phyloP scores from a whole-genome alignment of 441 rosid species.

The Mallotus japonicus region DNA sequence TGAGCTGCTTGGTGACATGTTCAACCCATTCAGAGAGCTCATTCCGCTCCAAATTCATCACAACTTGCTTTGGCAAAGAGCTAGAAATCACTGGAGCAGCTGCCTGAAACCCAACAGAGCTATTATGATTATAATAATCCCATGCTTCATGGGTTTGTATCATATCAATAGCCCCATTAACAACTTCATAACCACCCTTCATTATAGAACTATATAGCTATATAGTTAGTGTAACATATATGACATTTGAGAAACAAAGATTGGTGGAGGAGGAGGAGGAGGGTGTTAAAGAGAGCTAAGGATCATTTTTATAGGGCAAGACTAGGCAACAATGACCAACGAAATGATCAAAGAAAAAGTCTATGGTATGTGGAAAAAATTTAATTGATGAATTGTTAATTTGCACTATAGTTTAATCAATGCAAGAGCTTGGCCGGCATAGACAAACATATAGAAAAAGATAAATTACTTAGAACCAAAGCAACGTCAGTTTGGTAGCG shows the following conservation, averaged over 20 bases:
- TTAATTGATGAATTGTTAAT: no score
- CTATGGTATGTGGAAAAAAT: neutral
- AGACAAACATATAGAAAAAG: slow-evolving; percentile 39
- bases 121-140: slow-evolving; percentile 23
- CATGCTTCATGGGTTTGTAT: slow-evolving; percentile 44
- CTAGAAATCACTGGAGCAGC: slow-evolving; percentile 4
- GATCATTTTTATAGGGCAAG: slow-evolving; percentile 25
- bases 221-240: no score
- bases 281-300: slow-evolving; percentile 26
- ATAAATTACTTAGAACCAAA: slow-evolving; percentile 37
- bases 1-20: slow-evolving; percentile 52
- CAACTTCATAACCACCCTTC: slow-evolving; percentile 48
- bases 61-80: slow-evolving; percentile 28
- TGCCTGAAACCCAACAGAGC: slow-evolving; percentile 27
- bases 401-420: slow-evolving; percentile 24
- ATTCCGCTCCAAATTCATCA: slow-evolving; percentile 40
- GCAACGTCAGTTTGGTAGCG: slow-evolving; percentile 46
- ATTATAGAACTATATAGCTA: slow-evolving; percentile 11
- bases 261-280: slow-evolving; percentile 5
- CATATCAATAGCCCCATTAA: slow-evolving; percentile 39
- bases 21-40: slow-evolving; percentile 71
- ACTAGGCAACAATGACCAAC: slow-evolving; percentile 21
- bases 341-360: slow-evolving; percentile 38
- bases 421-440: slow-evolving; percentile 52
- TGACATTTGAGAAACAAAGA: neutral